Conservation (phyloP, 2,329 filamentous ascomycete species). For the Fusarium sp. region DNA sequence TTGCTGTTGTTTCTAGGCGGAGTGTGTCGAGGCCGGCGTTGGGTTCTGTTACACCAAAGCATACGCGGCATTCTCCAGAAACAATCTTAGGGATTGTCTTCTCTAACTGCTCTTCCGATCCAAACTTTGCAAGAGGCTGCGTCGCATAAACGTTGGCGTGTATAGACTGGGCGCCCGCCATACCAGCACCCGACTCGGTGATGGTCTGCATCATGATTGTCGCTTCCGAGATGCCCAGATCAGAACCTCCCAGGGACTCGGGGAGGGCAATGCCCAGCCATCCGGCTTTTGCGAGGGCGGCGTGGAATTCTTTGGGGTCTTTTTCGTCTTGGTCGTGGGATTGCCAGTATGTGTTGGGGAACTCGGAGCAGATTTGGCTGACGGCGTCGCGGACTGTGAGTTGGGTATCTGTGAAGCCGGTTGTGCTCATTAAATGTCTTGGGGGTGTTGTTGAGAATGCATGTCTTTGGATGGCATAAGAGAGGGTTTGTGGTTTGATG, state of each 20-base stretch:
- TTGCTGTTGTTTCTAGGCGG: constrained; percentile 73
- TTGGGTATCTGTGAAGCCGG: constrained; percentile 78
- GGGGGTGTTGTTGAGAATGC: constrained; percentile 52
- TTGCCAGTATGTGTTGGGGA: constrained; percentile 81
- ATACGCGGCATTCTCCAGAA: constrained; percentile 75
- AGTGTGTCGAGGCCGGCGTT: constrained; percentile 83
- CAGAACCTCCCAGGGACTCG: constrained; percentile 77
- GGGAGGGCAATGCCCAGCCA: constrained; percentile 86
- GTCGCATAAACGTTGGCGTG: constrained; percentile 79
- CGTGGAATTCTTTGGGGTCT: constrained; percentile 81
- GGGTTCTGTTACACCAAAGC: constrained; percentile 88
- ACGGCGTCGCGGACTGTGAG: constrained; percentile 78
- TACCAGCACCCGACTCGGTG: constrained; percentile 80
- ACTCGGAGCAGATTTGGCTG: constrained; percentile 73
- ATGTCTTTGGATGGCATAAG: not conserved
- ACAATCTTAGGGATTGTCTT: constrained; percentile 77
- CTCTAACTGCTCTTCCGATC: constrained; percentile 70
- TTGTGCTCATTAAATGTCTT: constrained; percentile 72
- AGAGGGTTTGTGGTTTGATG: not conserved
- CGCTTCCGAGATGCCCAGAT: constrained; percentile 81
- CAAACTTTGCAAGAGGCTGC: constrained; percentile 79
- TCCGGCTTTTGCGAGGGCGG: constrained; percentile 77
- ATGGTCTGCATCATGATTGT: constrained; percentile 91
- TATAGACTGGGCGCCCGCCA: constrained; percentile 74
- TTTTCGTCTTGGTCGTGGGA: constrained; percentile 75